Base-by-base conservation (phyloP, 768 basidiomycete genomes). In the Pisolithus tinctorius region DNA sequence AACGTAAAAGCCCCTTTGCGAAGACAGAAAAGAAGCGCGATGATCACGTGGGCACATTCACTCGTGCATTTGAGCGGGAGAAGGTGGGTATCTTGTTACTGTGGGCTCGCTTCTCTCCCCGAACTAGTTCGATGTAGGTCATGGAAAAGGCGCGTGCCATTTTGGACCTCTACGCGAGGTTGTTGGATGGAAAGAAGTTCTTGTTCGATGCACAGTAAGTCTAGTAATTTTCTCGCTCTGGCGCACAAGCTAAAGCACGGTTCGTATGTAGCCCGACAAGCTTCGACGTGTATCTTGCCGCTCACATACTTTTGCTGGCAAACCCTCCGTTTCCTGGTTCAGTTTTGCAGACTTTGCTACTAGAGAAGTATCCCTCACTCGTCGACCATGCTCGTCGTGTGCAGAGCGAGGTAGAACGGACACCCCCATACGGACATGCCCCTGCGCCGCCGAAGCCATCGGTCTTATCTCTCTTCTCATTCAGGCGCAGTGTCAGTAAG, bases 241-340 rank as follows among this genome's bases (percentile, higher is more conserved):
- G 40, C 10, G 5, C 47, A 30, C 34, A 47, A 41, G 25, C 43
- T 16, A 8, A 49, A 45, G 45, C 40, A 41, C 25, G 40, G 54
- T 13, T 40, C 16, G 14, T 4, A 20, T 34, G 17, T 48, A 91
- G 88, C 43, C 75, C 76, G 11, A 80, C 84, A 1, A 74, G 76
- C 4, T 64, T 89, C 16, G 89, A 92, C 54, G 63, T 85, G 23
- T 62, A 80, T 36, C 67, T 90, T 17, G 84, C 88, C 16, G 78
- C 87, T 6, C 84, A 88, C 55, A 70, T 84, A 26, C 73, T 88
- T 30, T 70, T 88, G 30, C 67, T 90, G 4, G 54, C 74, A 4
- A 66, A 76, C 42, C 77, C 83, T 5, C 76, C 80, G 34, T 83
- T 82, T 50, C 82, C 85, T 1, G 81, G 88, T 56, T 67, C 79